Evolutionary conservation across 441 rosid species (phyloP).

Genomic region (Manihot esculenta): DNA sequence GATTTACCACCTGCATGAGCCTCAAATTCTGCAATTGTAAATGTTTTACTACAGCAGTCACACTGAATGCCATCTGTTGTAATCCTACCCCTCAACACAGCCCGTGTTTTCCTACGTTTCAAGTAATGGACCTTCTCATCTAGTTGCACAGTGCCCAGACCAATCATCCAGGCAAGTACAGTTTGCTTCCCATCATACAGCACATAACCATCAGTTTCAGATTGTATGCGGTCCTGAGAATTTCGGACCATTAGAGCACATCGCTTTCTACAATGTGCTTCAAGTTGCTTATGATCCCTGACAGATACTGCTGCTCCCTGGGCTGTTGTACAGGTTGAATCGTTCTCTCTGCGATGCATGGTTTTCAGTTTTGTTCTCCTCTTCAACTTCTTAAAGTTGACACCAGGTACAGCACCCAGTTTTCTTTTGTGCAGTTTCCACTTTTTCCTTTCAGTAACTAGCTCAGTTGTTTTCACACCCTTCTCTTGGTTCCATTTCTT

Average conservation of each 20-base stretch:
- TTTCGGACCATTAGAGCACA: slow-evolving; percentile 65
- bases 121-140: slow-evolving; percentile 61
- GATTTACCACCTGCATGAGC: slow-evolving; percentile 61
- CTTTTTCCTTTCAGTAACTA: slow-evolving; percentile 32
- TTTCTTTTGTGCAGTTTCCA: slow-evolving; percentile 31
- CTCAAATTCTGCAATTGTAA: slow-evolving; percentile 57
- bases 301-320: slow-evolving; percentile 25
- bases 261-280: slow-evolving; percentile 53
- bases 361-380: slow-evolving; percentile 33
- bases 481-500: slow-evolving; percentile 33
- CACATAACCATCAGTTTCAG: slow-evolving; percentile 54
- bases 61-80: slow-evolving; percentile 73
- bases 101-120: slow-evolving; percentile 35
- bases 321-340: slow-evolving; percentile 25
- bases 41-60: slow-evolving; percentile 64
- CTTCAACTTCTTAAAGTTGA: slow-evolving; percentile 22
- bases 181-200: slow-evolving; percentile 78
- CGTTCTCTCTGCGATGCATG: slow-evolving; percentile 19
- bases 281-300: slow-evolving; percentile 49
- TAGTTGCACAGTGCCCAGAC: slow-evolving; percentile 52
- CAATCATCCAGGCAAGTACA: slow-evolving; percentile 86
- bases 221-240: slow-evolving; percentile 47
- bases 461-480: slow-evolving; percentile 23
- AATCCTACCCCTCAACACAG: slow-evolving; percentile 46
- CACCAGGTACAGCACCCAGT: slow-evolving; percentile 17